Percentiles rank a stretch among this genome's conserved stretches.
Conservation (phyloP, 805 yeast species). For the Hemisphaericaspora nanyangensis region DNA sequence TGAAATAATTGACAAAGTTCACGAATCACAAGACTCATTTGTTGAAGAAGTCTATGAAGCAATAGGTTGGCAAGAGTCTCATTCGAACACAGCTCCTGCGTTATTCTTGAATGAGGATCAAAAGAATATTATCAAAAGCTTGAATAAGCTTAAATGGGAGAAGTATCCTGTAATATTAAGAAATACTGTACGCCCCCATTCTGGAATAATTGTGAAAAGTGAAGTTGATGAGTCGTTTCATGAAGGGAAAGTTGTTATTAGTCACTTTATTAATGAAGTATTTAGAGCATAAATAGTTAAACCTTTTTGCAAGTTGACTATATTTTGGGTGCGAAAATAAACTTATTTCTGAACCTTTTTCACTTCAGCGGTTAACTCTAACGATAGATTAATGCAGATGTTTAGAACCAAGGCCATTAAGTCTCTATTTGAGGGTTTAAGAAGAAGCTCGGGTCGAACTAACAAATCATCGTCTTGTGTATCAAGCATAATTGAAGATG, state of each 20-base stretch:
- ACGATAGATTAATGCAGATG: no score
- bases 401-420: background rate
- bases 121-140: slow-evolving; percentile 45
- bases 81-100: slow-evolving; percentile 3
- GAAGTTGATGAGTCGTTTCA: slow-evolving; percentile 43
- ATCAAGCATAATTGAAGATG: no score
- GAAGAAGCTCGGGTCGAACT: background rate
- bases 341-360: no score
- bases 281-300: no score
- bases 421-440: slow-evolving; percentile 1
- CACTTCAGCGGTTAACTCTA: no score
- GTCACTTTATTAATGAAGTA: slow-evolving; percentile 53
- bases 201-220: slow-evolving; percentile 72
- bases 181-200: slow-evolving; percentile 66
- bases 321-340: no score
- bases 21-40: slow-evolving; percentile 60
- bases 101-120: slow-evolving; percentile 38
- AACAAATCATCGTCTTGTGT: no score
- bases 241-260: slow-evolving; percentile 68
- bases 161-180: slow-evolving; percentile 70
- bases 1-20: slow-evolving; percentile 31
- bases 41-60: slow-evolving; percentile 64
- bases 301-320: no score
- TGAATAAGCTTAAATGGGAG: slow-evolving; percentile 62
- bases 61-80: slow-evolving; percentile 24